phyloP scores from a whole-genome alignment of 192 early-diverging fungal species.

The Dissophora globulifera region DNA sequence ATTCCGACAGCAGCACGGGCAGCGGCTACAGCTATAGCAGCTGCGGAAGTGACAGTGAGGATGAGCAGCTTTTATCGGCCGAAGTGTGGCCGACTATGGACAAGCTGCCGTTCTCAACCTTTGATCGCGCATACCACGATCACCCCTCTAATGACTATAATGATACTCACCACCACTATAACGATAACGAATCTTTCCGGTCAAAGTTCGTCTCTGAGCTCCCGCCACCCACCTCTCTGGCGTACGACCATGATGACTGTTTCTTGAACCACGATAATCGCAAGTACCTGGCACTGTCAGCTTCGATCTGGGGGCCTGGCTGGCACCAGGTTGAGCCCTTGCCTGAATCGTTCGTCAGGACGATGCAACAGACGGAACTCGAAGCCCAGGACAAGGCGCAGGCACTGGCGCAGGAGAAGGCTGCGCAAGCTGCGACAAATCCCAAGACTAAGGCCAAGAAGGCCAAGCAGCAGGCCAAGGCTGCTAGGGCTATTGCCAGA shows the following conservation, averaged over 20 bases:
- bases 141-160: neutral
- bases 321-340: slow-evolving; percentile 49
- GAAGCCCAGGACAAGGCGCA: slow-evolving; percentile 22
- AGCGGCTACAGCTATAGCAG: neutral
- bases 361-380: slow-evolving; percentile 23
- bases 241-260: too few species aligned
- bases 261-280: neutral
- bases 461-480: slow-evolving; percentile 21
- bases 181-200: too few species aligned
- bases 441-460: slow-evolving; percentile 33
- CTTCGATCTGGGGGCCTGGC: slow-evolving; percentile 47
- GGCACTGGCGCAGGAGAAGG: slow-evolving; percentile 20
- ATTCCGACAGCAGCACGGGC: slow-evolving; percentile 2
- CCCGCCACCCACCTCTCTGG: slow-evolving; percentile 2
- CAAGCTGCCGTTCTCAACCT: too few species aligned
- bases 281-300: slow-evolving; percentile 26
- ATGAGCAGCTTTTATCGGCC: too few species aligned
- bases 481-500: too few species aligned
- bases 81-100: slow-evolving; percentile 16
- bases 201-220: slow-evolving; percentile 5
- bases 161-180: neutral
- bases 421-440: slow-evolving; percentile 2
- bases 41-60: slow-evolving; percentile 14
- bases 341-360: slow-evolving; percentile 35
- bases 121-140: too few species aligned